Conservation (phyloP, 139 green algal species). For the Chlorella sp. region DNA sequence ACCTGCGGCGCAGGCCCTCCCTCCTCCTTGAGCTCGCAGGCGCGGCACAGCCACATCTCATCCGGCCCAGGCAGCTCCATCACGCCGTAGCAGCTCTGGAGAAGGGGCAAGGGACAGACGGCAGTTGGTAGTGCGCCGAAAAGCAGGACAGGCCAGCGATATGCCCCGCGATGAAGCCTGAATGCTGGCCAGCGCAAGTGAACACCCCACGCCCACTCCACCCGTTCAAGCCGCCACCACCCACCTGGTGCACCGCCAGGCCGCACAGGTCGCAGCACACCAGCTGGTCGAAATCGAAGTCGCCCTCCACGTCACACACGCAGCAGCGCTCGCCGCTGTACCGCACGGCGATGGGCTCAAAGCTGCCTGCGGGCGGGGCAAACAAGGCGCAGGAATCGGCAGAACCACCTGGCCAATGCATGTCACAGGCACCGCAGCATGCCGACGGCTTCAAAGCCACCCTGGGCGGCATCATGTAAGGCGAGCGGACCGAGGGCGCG, state of each 20-base stretch:
- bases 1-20: conserved; percentile 35
- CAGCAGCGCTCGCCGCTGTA: conserved; percentile 70
- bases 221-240: background rate
- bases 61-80: conserved; percentile 74
- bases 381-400: background rate
- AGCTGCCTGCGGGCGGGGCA: background rate
- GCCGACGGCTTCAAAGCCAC: no score
- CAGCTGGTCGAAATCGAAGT: conserved; percentile 93
- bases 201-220: background rate
- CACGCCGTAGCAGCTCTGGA: conserved; percentile 89
- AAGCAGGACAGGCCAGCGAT: no score
- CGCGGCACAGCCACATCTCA: conserved; percentile 89
- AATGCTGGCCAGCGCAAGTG: no score
- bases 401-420: no score
- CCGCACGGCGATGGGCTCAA: conserved; percentile 44
- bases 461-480: background rate
- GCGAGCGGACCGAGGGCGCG: no score
- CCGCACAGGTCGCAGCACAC: conserved; percentile 89
- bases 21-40: conserved; percentile 77
- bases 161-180: no score
- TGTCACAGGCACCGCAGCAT: no score
- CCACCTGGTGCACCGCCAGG: conserved; percentile 88
- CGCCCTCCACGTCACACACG: conserved; percentile 91
- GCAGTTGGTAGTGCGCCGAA: no score
- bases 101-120: no score